Evolutionary conservation across 768 basidiomycete genomes (phyloP), one percentile per base, ranked within the genome.

Genomic region (Gymnopilus dilepis): DNA sequence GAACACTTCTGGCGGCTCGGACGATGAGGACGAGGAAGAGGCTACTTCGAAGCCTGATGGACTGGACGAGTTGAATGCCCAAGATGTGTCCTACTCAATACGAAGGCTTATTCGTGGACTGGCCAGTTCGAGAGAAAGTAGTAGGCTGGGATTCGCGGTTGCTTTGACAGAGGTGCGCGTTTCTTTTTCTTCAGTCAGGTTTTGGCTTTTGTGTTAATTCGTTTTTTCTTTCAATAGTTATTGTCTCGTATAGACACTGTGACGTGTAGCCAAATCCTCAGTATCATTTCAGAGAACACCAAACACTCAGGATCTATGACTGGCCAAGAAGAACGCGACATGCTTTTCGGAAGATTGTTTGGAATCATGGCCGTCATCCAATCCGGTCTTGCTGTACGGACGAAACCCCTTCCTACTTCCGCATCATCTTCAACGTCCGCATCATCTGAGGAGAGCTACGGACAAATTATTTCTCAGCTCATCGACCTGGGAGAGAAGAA

Each of bases 51-150:
- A 74, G 64, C 73, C 74, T 3, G 83, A 88, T 64, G 79, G 76
- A 41, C 70, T 92, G 58, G 89, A 94, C 67, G 71, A 72, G 8
- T 70, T 89, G 50, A 96, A 97, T 75, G 90, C 93, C 3, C 91
- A 89, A 64, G 97, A 99, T 78, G 93, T 97, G 1, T 85, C 92
- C 6, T 99, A 99, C 72, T 92, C 96, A 4, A 87, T 99, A 69
- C 86, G 92, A 53, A 75, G 97, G 15, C 83, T 99, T 34, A 78
- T 97, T 17, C 83, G 95, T 41, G 97, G 97, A 12, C 80, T 99
- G 30, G 94, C 92, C 0, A 96, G 94, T 73, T 91, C 95, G 1
- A 82, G 95, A 68, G 96, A 99, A 73, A 94, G 93, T 73, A 97
- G 95, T 74, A 78, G 97, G 65, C 78, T 98, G 37, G 97, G 97